Percentiles rank a stretch among this genome's conserved stretches.
Evolutionary conservation across 345 rosid genomes (phyloP).

Genomic region (Salix dunnii): DNA sequence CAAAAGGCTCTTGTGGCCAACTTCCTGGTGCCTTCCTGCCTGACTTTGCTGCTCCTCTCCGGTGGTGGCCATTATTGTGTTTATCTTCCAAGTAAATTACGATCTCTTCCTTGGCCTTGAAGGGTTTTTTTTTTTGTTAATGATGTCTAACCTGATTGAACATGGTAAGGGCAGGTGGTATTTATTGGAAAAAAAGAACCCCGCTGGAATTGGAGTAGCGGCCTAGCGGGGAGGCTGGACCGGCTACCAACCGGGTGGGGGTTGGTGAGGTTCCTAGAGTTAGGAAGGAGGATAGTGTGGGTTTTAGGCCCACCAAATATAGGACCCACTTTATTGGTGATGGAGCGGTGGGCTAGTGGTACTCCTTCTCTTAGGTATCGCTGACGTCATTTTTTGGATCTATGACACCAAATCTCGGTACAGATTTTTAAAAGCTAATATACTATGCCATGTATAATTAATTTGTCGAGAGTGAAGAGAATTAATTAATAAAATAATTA

Average conservation of each 20-base stretch:
- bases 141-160: not conserved
- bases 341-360: not conserved
- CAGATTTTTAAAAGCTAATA: not conserved
- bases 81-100: not conserved
- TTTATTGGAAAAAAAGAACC: not conserved
- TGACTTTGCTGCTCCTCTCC: slow-evolving; percentile 53
- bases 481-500: too few species aligned
- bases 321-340: not conserved
- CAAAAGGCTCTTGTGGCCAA: slow-evolving; percentile 92
- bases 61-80: slow-evolving; percentile 44
- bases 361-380: not conserved
- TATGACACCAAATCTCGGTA: not conserved
- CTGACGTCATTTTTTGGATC: not conserved
- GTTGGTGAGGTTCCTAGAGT: slow-evolving; percentile 18
- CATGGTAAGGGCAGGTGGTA: not conserved
- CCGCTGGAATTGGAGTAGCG: slow-evolving; percentile 12
- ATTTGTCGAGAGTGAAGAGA: too few species aligned
- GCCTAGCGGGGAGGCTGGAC: slow-evolving; percentile 4
- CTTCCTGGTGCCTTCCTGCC: slow-evolving; percentile 72
- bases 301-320: not conserved
- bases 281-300: not conserved
- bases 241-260: slow-evolving; percentile 13
- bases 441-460: too few species aligned
- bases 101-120: not conserved
- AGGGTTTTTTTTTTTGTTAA: not conserved